A percentile compares a stretch with the other conserved stretches of the same genome.
These are phyloP conservation scores for Silybum marianum DNA, from an alignment of 129 eudicot species.

Conservation along the genomic window DNA sequence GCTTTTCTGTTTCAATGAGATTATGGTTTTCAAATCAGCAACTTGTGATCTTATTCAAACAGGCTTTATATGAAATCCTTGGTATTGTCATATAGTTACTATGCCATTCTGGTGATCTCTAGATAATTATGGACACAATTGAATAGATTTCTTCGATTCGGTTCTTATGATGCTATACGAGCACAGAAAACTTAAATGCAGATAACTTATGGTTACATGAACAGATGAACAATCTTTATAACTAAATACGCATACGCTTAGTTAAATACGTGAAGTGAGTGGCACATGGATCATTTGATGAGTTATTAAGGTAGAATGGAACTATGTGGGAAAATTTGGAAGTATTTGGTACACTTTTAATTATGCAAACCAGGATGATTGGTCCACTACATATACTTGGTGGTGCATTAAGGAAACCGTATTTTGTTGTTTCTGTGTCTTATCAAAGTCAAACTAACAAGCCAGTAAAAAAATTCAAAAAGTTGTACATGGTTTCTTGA, in stretches of 20 bases:
- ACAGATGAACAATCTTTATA: background rate
- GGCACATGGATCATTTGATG: background rate
- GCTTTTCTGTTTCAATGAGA: background rate
- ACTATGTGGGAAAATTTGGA: background rate
- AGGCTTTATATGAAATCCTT: conserved; percentile 15
- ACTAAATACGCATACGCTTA: background rate
- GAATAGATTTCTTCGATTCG: background rate
- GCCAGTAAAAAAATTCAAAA: background rate
- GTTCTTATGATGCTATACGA: background rate
- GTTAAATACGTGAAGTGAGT: conserved; percentile 14
- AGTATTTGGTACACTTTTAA: background rate
- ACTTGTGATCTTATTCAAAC: background rate
- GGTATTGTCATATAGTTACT: conserved; percentile 9
- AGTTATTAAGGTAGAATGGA: conserved; percentile 1
- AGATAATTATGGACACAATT: background rate
- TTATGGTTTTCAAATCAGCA: background rate
- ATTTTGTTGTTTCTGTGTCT: conserved; percentile 16
- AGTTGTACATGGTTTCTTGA: background rate
- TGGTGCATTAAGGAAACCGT: conserved; percentile 3
- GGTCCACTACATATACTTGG: conserved; percentile 2
- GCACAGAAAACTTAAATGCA: background rate
- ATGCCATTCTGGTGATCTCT: conserved; percentile 10
- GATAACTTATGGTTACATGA: background rate
- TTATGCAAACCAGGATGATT: conserved; percentile 7
- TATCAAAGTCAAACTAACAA: background rate